Base-by-base conservation (phyloP, 2,329 filamentous ascomycete species). In the Botrytis byssoidea region DNA sequence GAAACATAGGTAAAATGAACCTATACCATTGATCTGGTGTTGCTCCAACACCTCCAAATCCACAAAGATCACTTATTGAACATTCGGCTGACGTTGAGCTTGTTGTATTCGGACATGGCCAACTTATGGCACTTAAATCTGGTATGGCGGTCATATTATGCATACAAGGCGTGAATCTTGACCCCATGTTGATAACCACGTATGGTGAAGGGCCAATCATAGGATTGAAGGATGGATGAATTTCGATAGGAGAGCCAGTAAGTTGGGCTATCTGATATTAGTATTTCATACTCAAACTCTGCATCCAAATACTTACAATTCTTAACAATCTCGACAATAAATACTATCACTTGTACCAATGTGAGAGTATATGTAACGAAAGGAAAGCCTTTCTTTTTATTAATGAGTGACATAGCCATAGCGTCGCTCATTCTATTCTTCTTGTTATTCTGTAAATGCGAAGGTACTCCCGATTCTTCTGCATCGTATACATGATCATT, bases 201-300 rank as follows among this genome's bases (percentile, higher is more conserved):
- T 94, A 93, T 1, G 91, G 89, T 8, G 95, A 97, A 1, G 96
- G 96, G 0, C 96, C 96, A 80, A 99, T 97, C 94, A 99, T 97
- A 74, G 93, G 92, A 83, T 98, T 99, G 85, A 99, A 97, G 25
- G 87, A 88, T 1, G 96, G 96, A 73, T 95, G 89, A 35, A 81
- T 80, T 77, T 79, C 77, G 72, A 81, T 82, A 2, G 81, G 80
- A 0, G 92, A 91, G 71, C 92, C 92, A 1, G 95, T 98, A 44
- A 95, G 84, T 77, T 92, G 87, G 70, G 87, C 92, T 94, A 76
- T 20, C 14, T 37, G 68, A 25, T 51, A 66, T 77, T 73, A 78
- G 74, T 68, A 71, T 55, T 22, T 51, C 25, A 20, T 67, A n/a
- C 4, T 16, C 25, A 29, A 67, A 67, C 8, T 22, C 22, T 16